Percentiles rank a stretch among this genome's conserved stretches.
Evolutionary conservation across 805 yeast species (phyloP).

Genomic region (Diddensiella santjacobensis): DNA sequence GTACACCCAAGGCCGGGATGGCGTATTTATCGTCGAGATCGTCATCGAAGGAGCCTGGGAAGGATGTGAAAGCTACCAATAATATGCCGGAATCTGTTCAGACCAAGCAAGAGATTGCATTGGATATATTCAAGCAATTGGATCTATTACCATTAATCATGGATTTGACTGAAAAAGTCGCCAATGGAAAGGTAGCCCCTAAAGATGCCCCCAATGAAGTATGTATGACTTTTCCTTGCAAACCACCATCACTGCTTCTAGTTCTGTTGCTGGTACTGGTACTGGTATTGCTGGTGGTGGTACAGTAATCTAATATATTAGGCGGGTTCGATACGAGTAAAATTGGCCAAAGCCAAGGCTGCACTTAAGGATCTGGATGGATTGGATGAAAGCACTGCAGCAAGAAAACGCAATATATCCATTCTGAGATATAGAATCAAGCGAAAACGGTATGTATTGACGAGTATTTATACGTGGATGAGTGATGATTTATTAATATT

Average conservation of each 20-base stretch:
- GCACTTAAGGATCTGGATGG: conserved; percentile 20
- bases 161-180: conserved; percentile 23
- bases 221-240: conserved; percentile 3
- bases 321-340: conserved; percentile 30
- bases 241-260: no score
- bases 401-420: conserved; percentile 26
- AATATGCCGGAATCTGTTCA: not conserved
- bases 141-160: conserved; percentile 29
- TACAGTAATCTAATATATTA: not conserved
- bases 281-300: no score
- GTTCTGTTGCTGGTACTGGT: no score
- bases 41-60: not conserved
- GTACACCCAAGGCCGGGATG: not conserved
- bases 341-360: conserved; percentile 23
- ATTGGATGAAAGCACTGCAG: conserved; percentile 27
- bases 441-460: conserved; percentile 9
- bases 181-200: conserved; percentile 23
- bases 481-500: no score
- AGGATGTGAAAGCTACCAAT: not conserved
- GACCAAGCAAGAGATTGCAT: conserved; percentile 5
- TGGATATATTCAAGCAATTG: conserved; percentile 21
- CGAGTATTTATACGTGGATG: no score
- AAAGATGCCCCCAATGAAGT: conserved; percentile 29
- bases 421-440: conserved; percentile 32
- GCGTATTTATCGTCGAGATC: not conserved